Evolutionary conservation across 192 early-diverging fungal genomes (phyloP), one percentile per base, ranked within the genome.

Genomic region (Umbelopsis ramanniana): DNA sequence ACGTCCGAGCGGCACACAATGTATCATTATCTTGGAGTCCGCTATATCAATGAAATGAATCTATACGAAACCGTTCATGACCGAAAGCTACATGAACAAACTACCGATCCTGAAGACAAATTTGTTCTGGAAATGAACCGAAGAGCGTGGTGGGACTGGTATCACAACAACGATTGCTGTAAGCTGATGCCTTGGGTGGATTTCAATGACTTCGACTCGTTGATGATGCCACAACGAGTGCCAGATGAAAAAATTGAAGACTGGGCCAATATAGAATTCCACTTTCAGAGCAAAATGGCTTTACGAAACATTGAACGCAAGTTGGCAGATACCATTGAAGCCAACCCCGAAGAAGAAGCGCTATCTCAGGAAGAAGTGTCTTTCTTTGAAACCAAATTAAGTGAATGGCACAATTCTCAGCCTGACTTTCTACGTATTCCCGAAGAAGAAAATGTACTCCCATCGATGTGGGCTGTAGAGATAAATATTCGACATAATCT

Each of bases 141-240:
- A 60, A 53, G 71, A 23, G 45, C 55, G 2, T 72, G 71, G 71
- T 72, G 71, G 71, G 52, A 55, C 54, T 72, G 71, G 71, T 72
- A 72, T n/a, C 71, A 60, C 38, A 72, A 72, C 33, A 60, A 72
- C 43, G 52, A 55, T n/a, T 72, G 71, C 22, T 72, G 71, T 22
- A 57, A 37, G 15, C 33, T 72, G 14, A 23, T 71, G 52, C 69
- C 69, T 10, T 46, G 46, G 69, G 26, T 71, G 14, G 69, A 47
- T 14, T 52, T 52, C 21, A 23, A 52, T 4, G 69, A 71, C 6
- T 72, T 60, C 24, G 26, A 40, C 35, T 46, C 54, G 9, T 53
- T 72, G 1, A 40, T 54, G n/a, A 46, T 60, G 14, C 52, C 71
- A 26, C 55, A 43, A 40, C 54, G 53, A 38, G 29, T 72, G 17